Percentiles rank a stretch among this genome's conserved stretches.
Conservation (phyloP, 75 land plant genomes). For the Pinus taeda region DNA sequence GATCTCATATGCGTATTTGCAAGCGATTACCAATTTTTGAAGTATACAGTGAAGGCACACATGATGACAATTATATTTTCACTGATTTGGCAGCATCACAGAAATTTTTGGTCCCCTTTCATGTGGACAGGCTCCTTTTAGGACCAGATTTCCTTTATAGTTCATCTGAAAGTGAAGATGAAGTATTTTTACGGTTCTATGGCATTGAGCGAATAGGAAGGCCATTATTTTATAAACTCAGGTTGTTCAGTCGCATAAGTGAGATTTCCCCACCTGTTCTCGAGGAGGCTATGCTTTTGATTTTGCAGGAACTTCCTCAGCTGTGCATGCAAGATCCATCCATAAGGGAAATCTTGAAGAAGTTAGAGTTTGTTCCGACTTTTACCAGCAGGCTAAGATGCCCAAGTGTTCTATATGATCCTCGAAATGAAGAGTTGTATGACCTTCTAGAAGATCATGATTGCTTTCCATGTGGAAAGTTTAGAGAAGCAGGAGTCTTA, state of each 20-base stretch:
- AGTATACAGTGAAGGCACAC: constrained; percentile 39
- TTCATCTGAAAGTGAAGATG: constrained; percentile 45
- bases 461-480: constrained; percentile 68
- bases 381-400: constrained; percentile 45
- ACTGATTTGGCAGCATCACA: constrained; percentile 44
- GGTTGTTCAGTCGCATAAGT: constrained; percentile 49
- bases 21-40: constrained; percentile 71
- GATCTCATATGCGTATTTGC: constrained; percentile 39
- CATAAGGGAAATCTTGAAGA: constrained; percentile 49
- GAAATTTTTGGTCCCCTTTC: constrained; percentile 64
- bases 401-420: constrained; percentile 78
- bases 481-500: constrained; percentile 51
- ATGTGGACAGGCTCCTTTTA: constrained; percentile 45
- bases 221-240: constrained; percentile 55
- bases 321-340: constrained; percentile 54
- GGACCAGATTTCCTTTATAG: constrained; percentile 56
- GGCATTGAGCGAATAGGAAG: constrained; percentile 56
- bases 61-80: constrained; percentile 14
- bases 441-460: constrained; percentile 66
- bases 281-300: constrained; percentile 55
- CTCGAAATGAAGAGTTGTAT: constrained; percentile 73
- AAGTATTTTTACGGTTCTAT: constrained; percentile 52
- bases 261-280: constrained; percentile 54
- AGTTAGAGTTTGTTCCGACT: constrained; percentile 69
- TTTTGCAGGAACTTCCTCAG: constrained; percentile 80